Percentiles rank a stretch among this genome's conserved stretches.
Evolutionary conservation across 139 green algal genomes (phyloP).

Genomic region (Chlorella sp.): DNA sequence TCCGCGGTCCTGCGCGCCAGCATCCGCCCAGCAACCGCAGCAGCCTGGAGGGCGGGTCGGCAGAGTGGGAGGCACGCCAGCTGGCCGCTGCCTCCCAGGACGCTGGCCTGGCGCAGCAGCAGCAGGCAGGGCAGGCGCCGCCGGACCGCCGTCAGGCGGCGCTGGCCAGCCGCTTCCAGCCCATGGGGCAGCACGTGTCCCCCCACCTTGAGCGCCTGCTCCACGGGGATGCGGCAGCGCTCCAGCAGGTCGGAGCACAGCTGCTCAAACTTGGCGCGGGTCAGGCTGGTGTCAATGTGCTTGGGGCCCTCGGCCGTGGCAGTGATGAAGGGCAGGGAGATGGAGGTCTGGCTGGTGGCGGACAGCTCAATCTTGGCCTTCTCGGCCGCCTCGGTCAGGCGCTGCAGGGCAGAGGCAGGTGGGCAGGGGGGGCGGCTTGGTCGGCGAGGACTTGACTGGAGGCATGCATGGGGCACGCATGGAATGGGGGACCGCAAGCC

Average conservation of each 20-base stretch:
- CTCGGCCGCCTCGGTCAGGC: constrained; percentile 97
- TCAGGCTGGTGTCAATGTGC: constrained; percentile 96
- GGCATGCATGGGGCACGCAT: too few species aligned
- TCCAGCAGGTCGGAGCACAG: constrained; percentile 95
- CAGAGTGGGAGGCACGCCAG: background rate
- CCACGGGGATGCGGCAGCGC: constrained; percentile 86
- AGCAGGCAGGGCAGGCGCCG: background rate
- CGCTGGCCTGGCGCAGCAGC: background rate
- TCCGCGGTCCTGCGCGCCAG: constrained; percentile 5
- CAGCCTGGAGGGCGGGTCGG: background rate
- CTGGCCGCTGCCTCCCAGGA: background rate
- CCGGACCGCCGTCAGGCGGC: constrained; percentile 6
- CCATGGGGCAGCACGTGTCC: constrained; percentile 14
- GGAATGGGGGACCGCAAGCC: background rate
- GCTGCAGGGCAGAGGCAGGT: constrained; percentile 63
- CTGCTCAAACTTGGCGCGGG: constrained; percentile 93
- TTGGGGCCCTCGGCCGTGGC: constrained; percentile 98
- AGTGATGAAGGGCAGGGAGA: constrained; percentile 99
- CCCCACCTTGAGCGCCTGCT: constrained; percentile 85
- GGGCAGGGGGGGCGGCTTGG: background rate
- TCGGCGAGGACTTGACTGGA: too few species aligned
- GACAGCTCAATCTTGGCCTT: constrained; percentile 99
- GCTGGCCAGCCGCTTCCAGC: constrained; percentile 24
- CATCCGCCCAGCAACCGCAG: constrained; percentile 8
- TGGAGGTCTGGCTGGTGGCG: constrained; percentile 76